These are phyloP conservation scores for Morella rubra DNA, from an alignment of 306 rosid species.

Conservation along the genomic window DNA sequence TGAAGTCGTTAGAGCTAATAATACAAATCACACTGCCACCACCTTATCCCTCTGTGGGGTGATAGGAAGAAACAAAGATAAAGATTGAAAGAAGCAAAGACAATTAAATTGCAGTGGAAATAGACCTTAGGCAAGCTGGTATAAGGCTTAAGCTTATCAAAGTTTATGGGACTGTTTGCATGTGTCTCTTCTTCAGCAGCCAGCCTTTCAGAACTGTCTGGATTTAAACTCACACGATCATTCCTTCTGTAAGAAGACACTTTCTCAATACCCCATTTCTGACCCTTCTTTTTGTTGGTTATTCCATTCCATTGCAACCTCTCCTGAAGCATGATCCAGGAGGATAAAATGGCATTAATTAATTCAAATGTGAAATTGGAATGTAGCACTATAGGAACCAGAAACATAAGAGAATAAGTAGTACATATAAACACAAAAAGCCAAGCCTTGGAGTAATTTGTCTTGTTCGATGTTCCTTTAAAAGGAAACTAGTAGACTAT, in stretches of 20 bases:
- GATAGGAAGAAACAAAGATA: conserved; percentile 4
- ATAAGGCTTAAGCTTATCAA: conserved; percentile 61
- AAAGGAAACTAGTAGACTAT: neutral
- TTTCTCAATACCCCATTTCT: conserved; percentile 91
- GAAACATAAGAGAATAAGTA: conserved; percentile 10
- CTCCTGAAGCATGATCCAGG: conserved; percentile 52
- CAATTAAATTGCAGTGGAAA: conserved; percentile 4
- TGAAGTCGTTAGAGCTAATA: neutral
- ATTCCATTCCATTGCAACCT: conserved; percentile 82
- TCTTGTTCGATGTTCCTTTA: neutral
- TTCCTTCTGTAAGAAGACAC: conserved; percentile 44
- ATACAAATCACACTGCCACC: neutral
- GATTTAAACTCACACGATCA: conserved; percentile 25
- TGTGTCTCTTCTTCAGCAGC: conserved; percentile 39
- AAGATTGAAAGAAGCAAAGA: neutral
- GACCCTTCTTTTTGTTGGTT: conserved; percentile 88
- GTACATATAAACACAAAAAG: neutral
- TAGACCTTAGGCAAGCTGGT: conserved; percentile 69
- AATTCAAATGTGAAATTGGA: neutral
- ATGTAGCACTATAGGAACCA: conserved; percentile 5
- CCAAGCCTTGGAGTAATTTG: neutral
- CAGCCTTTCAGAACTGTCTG: conserved; percentile 36
- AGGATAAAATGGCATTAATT: conserved; percentile 18
- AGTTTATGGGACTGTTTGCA: conserved; percentile 41
- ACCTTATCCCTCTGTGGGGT: neutral